These are phyloP conservation scores for Aureobasidium leucospermi DNA, from an alignment of 2,329 filamentous ascomycete genomes.

Conservation along the genomic window DNA sequence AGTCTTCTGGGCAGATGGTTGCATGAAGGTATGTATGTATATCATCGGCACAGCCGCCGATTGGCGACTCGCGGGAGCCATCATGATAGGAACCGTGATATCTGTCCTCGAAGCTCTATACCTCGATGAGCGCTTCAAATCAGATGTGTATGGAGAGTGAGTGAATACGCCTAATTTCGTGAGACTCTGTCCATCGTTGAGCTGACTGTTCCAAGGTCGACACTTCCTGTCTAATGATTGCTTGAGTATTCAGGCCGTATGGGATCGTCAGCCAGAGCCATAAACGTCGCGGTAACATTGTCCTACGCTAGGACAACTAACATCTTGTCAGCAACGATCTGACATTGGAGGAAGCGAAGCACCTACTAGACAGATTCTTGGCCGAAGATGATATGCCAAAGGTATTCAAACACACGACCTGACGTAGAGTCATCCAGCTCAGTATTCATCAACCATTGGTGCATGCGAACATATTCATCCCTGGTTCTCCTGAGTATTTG, in stretches of 20 bases:
- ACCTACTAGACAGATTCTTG: conserved; percentile 9
- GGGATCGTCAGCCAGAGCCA: not conserved
- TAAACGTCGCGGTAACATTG: conserved; percentile 13
- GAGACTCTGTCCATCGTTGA: not conserved
- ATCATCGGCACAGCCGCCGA: not conserved
- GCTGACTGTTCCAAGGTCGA: not conserved
- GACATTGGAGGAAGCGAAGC: too few relatives aligned
- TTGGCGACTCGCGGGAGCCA: not conserved
- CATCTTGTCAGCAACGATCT: not conserved
- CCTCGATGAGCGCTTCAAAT: not conserved
- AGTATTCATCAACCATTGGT: conserved; percentile 55
- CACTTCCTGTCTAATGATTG: not conserved
- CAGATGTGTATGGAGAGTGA: not conserved
- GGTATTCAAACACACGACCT: conserved; percentile 56
- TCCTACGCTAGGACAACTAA: not conserved
- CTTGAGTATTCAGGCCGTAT: not conserved
- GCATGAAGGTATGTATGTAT: not conserved
- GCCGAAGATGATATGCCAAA: conserved; percentile 46
- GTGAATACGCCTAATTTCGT: not conserved
- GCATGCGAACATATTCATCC: conserved; percentile 49
- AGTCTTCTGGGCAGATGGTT: not conserved
- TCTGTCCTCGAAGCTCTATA: not conserved
- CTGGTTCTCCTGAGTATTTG: conserved; percentile 43
- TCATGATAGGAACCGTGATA: not conserved
- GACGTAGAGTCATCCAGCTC: conserved; percentile 41